Percentiles rank a stretch among this genome's conserved stretches.
These are phyloP conservation scores for Tripidium arundinaceum DNA, from an alignment of 202 grass and related monocot species.

Conservation along the genomic window DNA sequence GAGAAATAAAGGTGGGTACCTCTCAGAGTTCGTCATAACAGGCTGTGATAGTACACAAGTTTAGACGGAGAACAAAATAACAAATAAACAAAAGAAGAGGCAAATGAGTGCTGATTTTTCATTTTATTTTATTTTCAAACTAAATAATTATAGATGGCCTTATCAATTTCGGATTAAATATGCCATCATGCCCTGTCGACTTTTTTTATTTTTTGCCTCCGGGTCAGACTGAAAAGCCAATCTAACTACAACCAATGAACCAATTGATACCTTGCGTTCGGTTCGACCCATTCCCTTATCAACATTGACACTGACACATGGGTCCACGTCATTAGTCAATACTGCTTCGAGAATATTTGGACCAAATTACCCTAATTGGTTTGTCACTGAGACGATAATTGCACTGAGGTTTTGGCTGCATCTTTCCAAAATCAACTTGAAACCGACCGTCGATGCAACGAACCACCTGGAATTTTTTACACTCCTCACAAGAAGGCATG, in stretches of 20 bases:
- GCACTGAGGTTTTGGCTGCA: neutral
- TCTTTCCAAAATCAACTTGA: neutral
- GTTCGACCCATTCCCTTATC: neutral
- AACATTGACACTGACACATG: neutral
- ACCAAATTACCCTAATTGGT: neutral
- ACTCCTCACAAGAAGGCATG: neutral
- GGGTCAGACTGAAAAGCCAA: neutral
- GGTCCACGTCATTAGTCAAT: neutral
- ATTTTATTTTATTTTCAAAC: neutral
- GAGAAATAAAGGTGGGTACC: slow-evolving; percentile 12
- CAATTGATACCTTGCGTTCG: neutral
- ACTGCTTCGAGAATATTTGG: neutral
- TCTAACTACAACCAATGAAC: neutral
- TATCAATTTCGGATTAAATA: neutral
- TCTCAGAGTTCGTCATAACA: slow-evolving; percentile 20
- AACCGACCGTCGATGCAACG: neutral
- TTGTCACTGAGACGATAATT: neutral
- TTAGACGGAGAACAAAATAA: neutral
- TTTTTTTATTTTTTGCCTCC: neutral
- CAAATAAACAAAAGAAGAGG: neutral
- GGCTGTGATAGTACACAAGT: slow-evolving; percentile 17
- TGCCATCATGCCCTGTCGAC: neutral
- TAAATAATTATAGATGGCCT: neutral
- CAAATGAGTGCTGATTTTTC: slow-evolving; percentile 17
- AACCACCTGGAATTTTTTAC: neutral